A percentile compares a stretch with the other conserved stretches of the same genome.
phyloP scores from a whole-genome alignment of 2,329 filamentous ascomycete genomes.

The Fusarium chlamydosporum region DNA sequence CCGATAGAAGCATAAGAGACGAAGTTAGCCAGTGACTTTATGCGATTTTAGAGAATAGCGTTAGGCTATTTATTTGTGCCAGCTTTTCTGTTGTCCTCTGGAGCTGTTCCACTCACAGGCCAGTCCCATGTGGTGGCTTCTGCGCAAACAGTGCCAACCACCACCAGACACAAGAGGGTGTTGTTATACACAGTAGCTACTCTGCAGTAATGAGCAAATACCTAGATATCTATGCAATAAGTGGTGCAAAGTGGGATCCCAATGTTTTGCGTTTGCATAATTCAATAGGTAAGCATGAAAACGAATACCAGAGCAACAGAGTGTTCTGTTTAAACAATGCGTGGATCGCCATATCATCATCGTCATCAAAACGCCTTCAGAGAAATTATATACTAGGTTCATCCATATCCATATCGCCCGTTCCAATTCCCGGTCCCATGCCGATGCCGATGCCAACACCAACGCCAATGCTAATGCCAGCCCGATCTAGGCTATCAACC shows the following conservation, averaged over 20 bases:
- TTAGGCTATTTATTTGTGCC: no score
- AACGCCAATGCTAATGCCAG: no score
- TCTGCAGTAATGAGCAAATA: not conserved
- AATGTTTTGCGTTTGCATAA: not conserved
- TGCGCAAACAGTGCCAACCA: not conserved
- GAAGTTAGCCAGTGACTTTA: no score
- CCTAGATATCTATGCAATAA: not conserved
- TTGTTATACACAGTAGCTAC: not conserved
- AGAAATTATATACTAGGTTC: not conserved
- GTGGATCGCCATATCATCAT: not conserved
- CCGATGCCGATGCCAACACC: no score
- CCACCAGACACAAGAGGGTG: not conserved
- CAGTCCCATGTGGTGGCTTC: not conserved
- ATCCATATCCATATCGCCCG: not conserved
- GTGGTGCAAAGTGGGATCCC: not conserved
- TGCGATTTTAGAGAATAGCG: no score
- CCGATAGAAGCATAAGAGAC: no score
- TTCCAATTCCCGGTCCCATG: no score
- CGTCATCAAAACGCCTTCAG: not conserved
- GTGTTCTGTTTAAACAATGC: not conserved
- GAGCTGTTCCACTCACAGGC: not conserved
- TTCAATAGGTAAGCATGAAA: not conserved
- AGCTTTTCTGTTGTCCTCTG: no score
- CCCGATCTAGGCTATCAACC: conserved; percentile 2
- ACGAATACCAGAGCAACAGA: not conserved